Evolutionary conservation across 192 early-diverging fungal genomes (phyloP).

Genomic region (Geosiphon pyriformis): DNA sequence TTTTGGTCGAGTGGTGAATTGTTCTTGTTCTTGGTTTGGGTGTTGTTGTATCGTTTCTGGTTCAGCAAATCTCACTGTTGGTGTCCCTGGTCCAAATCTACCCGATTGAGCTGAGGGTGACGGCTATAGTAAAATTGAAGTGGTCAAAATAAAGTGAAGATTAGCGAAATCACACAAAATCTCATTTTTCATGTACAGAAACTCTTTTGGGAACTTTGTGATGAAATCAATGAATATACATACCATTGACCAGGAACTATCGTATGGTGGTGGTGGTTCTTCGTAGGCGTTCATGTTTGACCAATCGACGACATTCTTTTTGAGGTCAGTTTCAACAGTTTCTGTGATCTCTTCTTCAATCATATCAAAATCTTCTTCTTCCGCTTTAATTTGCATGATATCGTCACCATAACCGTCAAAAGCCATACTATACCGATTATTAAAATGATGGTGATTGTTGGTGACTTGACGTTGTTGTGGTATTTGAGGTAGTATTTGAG

Average conservation of each 20-base stretch:
- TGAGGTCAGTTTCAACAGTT: neutral
- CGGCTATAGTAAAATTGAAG: too few relatives aligned
- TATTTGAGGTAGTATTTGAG: neutral
- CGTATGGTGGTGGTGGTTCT: constrained; percentile 26
- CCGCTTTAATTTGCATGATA: neutral
- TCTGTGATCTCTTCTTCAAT: neutral
- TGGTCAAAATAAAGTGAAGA: too few relatives aligned
- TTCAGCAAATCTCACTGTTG: neutral
- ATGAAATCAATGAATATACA: too few relatives aligned
- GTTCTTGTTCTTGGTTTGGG: neutral
- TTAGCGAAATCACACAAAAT: too few relatives aligned
- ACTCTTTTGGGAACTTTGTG: too few relatives aligned
- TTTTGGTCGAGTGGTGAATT: too few relatives aligned
- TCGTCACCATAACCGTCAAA: constrained; percentile 1
- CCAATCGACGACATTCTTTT: neutral
- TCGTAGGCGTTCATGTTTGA: constrained; percentile 1
- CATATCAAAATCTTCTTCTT: neutral
- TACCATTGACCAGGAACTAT: constrained; percentile 21
- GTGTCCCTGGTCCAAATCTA: neutral
- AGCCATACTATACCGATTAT: neutral
- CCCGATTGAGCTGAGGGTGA: too few relatives aligned
- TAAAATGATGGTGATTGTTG: neutral
- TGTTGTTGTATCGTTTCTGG: neutral
- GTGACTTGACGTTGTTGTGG: neutral
- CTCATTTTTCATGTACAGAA: too few relatives aligned